Evolutionary conservation across 768 basidiomycete species (phyloP).

Genomic region (Leucocoprinus birnbaumii): DNA sequence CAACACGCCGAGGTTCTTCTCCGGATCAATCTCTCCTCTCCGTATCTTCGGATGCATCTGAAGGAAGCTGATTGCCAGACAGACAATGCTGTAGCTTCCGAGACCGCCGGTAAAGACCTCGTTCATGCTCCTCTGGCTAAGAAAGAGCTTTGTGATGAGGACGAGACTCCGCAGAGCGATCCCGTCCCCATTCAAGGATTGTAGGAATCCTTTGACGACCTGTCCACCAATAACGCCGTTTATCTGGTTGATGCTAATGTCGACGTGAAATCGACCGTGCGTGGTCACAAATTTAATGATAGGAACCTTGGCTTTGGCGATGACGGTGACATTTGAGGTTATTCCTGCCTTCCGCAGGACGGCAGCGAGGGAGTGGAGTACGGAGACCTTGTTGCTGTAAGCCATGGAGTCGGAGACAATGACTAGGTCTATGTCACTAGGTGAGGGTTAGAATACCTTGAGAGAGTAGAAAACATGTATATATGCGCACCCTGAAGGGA

Average conservation of each 20-base stretch:
- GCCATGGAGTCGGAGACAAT: conserved; percentile 78
- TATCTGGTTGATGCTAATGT: conserved; percentile 90
- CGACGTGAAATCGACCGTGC: conserved; percentile 82
- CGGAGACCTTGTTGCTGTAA: conserved; percentile 60
- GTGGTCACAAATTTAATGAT: conserved; percentile 93
- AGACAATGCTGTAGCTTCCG: conserved; percentile 93
- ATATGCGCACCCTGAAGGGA: conserved; percentile 78
- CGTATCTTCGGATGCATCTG: conserved; percentile 98
- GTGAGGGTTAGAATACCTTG: not conserved
- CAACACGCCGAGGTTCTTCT: conserved; percentile 88
- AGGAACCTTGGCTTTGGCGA: conserved; percentile 92
- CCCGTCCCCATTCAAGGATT: conserved; percentile 37
- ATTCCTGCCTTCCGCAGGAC: conserved; percentile 72
- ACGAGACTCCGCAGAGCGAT: conserved; percentile 77
- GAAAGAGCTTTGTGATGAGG: conserved; percentile 86
- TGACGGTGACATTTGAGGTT: conserved; percentile 77
- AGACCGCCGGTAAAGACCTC: conserved; percentile 97
- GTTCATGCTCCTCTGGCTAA: conserved; percentile 90
- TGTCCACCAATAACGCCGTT: conserved; percentile 79
- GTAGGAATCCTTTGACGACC: conserved; percentile 78
- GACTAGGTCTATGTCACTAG: conserved; percentile 94
- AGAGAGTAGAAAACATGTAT: not conserved
- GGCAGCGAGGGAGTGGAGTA: conserved; percentile 76
- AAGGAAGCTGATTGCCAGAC: conserved; percentile 88
- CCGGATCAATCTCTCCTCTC: conserved; percentile 81